Conservation (phyloP, 139 green algal genomes). For the Asterochloris sp. region DNA sequence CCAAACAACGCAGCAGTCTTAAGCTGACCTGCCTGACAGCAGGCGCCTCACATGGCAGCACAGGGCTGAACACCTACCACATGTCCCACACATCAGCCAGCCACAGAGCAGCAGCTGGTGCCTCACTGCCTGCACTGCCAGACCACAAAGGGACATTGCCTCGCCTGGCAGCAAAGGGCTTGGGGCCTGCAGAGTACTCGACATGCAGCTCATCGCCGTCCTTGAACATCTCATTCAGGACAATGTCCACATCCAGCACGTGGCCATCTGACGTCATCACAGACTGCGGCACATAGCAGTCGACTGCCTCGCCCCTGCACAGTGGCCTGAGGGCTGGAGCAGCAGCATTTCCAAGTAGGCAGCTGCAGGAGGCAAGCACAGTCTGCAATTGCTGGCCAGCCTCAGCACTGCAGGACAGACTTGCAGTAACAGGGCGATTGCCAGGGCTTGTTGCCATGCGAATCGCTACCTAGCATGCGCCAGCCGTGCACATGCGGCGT, state of each 20-base stretch:
- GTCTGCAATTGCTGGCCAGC: too few relatives aligned
- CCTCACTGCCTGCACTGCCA: not conserved
- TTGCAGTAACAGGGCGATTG: too few relatives aligned
- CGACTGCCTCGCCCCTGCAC: conserved; percentile 47
- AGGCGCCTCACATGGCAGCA: too few relatives aligned
- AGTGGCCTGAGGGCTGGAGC: not conserved
- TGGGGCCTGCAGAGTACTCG: conserved; percentile 63
- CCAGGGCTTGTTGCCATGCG: too few relatives aligned
- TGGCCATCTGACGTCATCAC: conserved; percentile 61
- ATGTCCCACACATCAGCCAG: too few relatives aligned
- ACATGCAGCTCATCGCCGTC: conserved; percentile 63
- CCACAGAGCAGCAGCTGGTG: not conserved
- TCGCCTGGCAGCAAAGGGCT: conserved; percentile 52
- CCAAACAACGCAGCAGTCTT: too few relatives aligned
- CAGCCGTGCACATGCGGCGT: conserved; percentile 56
- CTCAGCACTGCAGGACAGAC: not conserved
- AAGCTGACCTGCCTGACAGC: too few relatives aligned
- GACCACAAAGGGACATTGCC: not conserved
- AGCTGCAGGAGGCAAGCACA: not conserved
- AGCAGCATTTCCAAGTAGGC: not conserved
- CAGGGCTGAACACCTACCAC: too few relatives aligned
- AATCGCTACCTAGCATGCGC: conserved; percentile 54
- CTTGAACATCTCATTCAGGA: conserved; percentile 66
- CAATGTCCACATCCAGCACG: conserved; percentile 66
- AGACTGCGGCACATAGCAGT: conserved; percentile 65